These are phyloP conservation scores for Boeremia exigua DNA, from an alignment of 2,329 filamentous ascomycete species.

Conservation along the genomic window DNA sequence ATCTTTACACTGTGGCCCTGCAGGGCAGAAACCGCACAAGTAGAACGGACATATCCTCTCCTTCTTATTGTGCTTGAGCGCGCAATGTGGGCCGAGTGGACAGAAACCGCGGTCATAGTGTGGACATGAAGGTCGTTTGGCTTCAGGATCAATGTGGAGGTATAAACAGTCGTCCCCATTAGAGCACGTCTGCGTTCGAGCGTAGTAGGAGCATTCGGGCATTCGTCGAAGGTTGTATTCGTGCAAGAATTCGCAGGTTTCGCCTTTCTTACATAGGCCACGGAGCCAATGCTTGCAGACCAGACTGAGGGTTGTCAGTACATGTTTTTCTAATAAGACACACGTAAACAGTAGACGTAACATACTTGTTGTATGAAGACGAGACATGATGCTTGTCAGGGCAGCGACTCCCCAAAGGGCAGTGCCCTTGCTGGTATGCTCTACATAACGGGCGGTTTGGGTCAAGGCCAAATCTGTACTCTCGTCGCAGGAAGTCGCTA, in stretches of 20 bases:
- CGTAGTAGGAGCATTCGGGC: conserved; percentile 98
- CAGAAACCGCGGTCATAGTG: conserved; percentile 97
- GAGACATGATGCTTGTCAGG: conserved; percentile 77
- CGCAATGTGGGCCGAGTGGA: conserved; percentile 83
- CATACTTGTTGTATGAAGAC: conserved; percentile 69
- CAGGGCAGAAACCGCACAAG: conserved; percentile 92
- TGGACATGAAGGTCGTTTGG: conserved; percentile 66
- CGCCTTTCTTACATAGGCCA: conserved; percentile 95
- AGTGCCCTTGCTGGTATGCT: conserved; percentile 84
- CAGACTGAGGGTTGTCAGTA: conserved; percentile 56
- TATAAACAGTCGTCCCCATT: conserved; percentile 97
- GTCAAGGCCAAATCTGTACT: conserved; percentile 83
- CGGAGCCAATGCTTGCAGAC: conserved; percentile 99
- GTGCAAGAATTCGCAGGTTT: conserved; percentile 96
- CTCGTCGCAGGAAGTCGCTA: conserved; percentile 80
- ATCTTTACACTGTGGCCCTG: conserved; percentile 76
- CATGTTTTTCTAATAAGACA: no score
- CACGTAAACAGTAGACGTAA: neutral
- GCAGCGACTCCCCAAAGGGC: conserved; percentile 82
- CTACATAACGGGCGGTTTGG: conserved; percentile 76
- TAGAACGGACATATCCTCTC: conserved; percentile 80
- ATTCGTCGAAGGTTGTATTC: conserved; percentile 98
- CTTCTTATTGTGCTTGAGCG: conserved; percentile 85
- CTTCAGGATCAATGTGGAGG: conserved; percentile 84
- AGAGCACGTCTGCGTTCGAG: conserved; percentile 90